Evolutionary conservation across 805 yeast genomes (phyloP).

Genomic region (Isabelozyma pseudorhagii): DNA sequence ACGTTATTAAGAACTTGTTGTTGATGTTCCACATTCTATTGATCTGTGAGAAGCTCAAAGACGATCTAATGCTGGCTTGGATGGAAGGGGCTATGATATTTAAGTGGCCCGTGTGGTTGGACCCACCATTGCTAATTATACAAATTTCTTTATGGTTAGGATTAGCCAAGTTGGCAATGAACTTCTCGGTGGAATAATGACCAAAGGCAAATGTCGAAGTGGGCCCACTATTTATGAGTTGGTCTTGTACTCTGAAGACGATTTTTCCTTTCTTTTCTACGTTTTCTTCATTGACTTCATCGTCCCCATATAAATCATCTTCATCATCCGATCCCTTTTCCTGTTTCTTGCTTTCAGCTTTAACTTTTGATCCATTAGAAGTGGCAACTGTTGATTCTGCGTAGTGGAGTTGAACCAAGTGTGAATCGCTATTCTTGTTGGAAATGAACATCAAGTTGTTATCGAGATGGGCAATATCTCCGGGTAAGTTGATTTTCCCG

Average conservation of each 20-base stretch:
- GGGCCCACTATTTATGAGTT: slow-evolving; percentile 68
- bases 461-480: slow-evolving; percentile 39
- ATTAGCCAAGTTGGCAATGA: slow-evolving; percentile 60
- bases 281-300: slow-evolving; percentile 24
- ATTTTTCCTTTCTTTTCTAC: slow-evolving; percentile 12
- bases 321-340: slow-evolving; percentile 29
- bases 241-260: slow-evolving; percentile 48
- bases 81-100: slow-evolving; percentile 65
- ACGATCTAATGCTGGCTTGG: slow-evolving; percentile 63
- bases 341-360: slow-evolving; percentile 1
- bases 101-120: slow-evolving; percentile 50
- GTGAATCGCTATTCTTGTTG: slow-evolving; percentile 57
- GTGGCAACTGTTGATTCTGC: slow-evolving; percentile 13
- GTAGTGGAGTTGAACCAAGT: slow-evolving; percentile 43
- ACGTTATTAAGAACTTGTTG: slow-evolving; percentile 64
- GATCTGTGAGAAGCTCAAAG: slow-evolving; percentile 68
- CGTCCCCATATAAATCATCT: slow-evolving; percentile 38
- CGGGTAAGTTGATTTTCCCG: slow-evolving; percentile 31
- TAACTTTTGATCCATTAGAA: slow-evolving; percentile 1
- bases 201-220: slow-evolving; percentile 67
- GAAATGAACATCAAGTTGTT: slow-evolving; percentile 54
- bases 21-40: slow-evolving; percentile 73
- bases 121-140: slow-evolving; percentile 69
- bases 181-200: slow-evolving; percentile 49
- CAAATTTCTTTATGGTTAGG: slow-evolving; percentile 68